Conservation (phyloP, 495 filamentous ascomycete species). For the Aspergillus biplanus region DNA sequence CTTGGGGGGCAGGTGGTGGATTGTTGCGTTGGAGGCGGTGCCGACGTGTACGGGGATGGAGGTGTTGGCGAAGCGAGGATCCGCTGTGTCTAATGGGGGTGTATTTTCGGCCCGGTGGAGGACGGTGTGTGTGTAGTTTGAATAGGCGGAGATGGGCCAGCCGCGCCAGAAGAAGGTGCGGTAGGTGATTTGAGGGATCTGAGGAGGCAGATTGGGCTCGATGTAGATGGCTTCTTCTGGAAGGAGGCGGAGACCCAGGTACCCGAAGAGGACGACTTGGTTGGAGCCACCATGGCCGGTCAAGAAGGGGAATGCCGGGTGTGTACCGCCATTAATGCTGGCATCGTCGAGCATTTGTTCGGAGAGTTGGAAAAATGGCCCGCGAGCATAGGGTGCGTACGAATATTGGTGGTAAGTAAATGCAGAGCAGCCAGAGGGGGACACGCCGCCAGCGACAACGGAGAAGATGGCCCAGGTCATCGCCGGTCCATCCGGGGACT, state of each 20-base stretch:
- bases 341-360: constrained; percentile 73
- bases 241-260: constrained; percentile 60
- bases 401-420: constrained; percentile 67
- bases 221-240: constrained; percentile 57
- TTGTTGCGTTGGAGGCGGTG: constrained; percentile 34
- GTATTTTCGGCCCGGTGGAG: constrained; percentile 50
- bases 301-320: constrained; percentile 69
- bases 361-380: constrained; percentile 59
- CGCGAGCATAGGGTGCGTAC: constrained; percentile 55
- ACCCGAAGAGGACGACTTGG: constrained; percentile 64
- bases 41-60: constrained; percentile 58
- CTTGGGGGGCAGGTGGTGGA: constrained; percentile 53
- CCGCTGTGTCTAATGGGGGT: constrained; percentile 44
- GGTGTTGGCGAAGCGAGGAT: constrained; percentile 49
- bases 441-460: constrained; percentile 61
- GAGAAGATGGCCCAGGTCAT: constrained; percentile 72
- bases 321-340: constrained; percentile 65
- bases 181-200: constrained; percentile 63
- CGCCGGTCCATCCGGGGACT: constrained; percentile 63
- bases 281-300: constrained; percentile 68
- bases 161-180: constrained; percentile 74
- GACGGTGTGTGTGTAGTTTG: constrained; percentile 69
- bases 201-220: constrained; percentile 62
- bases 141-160: constrained; percentile 61
- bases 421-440: constrained; percentile 62